Conservation (phyloP, 352 stramenopile genomes). For the Phytopythium vexans region DNA sequence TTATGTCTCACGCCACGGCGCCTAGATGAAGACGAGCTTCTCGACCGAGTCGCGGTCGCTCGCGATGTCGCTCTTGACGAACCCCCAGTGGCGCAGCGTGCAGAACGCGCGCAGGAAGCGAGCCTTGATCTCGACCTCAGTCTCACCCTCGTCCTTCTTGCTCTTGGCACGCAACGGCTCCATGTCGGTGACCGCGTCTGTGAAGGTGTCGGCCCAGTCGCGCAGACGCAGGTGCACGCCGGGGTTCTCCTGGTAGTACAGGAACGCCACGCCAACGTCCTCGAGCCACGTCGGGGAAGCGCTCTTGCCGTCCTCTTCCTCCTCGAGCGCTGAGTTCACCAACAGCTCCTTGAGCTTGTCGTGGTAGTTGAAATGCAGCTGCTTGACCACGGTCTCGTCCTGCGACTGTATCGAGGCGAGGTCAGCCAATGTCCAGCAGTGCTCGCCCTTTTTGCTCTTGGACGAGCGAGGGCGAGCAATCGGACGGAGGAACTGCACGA, state of each 20-base stretch:
- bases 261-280: constrained; percentile 62
- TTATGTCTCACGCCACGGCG: neutral
- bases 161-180: constrained; percentile 6
- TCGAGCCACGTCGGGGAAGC: constrained; percentile 33
- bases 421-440: constrained; percentile 5
- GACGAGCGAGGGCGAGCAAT: constrained; percentile 2
- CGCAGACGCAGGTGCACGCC: constrained; percentile 52
- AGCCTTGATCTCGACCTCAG: constrained; percentile 39
- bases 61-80: constrained; percentile 41
- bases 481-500: constrained; percentile 38
- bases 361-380: constrained; percentile 49
- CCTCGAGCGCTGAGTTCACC: constrained; percentile 32
- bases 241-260: constrained; percentile 69
- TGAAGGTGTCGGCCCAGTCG: constrained; percentile 72
- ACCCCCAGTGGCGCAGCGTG: constrained; percentile 72
- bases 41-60: constrained; percentile 50
- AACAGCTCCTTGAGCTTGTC: constrained; percentile 50
- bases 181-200: constrained; percentile 30
- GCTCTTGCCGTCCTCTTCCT: constrained; percentile 5
- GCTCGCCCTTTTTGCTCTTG: neutral
- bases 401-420: constrained; percentile 14
- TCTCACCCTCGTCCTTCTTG: constrained; percentile 16
- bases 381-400: constrained; percentile 25
- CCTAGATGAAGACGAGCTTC: constrained; percentile 79
- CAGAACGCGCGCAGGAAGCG: constrained; percentile 67